Percentiles rank a stretch among this genome's conserved stretches.
phyloP scores from a whole-genome alignment of 1,284 basidiomycete species.

The Paramarasmius palmivorus region DNA sequence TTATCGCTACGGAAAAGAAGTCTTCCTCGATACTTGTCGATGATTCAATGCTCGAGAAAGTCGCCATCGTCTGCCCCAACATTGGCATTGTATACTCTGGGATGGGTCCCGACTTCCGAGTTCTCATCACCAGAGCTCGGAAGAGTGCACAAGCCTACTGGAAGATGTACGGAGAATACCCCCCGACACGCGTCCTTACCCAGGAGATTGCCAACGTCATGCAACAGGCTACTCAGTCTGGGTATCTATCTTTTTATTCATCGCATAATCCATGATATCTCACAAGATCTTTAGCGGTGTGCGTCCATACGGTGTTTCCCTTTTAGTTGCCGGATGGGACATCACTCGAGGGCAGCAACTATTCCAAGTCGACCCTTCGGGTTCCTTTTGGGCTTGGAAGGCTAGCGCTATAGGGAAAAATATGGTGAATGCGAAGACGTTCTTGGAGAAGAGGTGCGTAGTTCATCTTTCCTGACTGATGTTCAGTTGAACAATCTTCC shows the following conservation, averaged over 20 bases:
- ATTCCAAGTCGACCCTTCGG: slow-evolving; percentile 99
- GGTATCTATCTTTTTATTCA: slow-evolving; percentile 54
- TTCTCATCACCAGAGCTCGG: slow-evolving; percentile 90
- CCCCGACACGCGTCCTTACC: slow-evolving; percentile 94
- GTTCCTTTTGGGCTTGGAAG: slow-evolving; percentile 99
- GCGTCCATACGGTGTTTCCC: slow-evolving; percentile 94
- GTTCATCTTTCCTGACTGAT: slow-evolving; percentile 17
- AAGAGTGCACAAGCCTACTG: slow-evolving; percentile 99
- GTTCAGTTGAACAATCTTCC: slow-evolving; percentile 3
- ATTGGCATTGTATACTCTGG: slow-evolving; percentile 99
- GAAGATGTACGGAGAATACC: slow-evolving; percentile 99
- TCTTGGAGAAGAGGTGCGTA: slow-evolving; percentile 92
- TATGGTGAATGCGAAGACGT: slow-evolving; percentile 99
- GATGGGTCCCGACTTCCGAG: slow-evolving; percentile 98
- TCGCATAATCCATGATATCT: slow-evolving; percentile 22
- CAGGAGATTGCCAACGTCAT: slow-evolving; percentile 98
- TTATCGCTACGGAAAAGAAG: slow-evolving; percentile 99
- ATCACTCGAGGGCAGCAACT: slow-evolving; percentile 87
- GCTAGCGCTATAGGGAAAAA: slow-evolving; percentile 99
- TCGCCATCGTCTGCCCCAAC: slow-evolving; percentile 95
- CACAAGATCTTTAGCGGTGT: slow-evolving; percentile 72
- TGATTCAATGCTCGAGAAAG: slow-evolving; percentile 96
- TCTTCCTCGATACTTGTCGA: slow-evolving; percentile 96
- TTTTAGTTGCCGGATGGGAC: slow-evolving; percentile 97
- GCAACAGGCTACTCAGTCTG: slow-evolving; percentile 99